Evolutionary conservation across 176 grass and related monocot species (phyloP).

Genomic region (Dactylis glomerata): DNA sequence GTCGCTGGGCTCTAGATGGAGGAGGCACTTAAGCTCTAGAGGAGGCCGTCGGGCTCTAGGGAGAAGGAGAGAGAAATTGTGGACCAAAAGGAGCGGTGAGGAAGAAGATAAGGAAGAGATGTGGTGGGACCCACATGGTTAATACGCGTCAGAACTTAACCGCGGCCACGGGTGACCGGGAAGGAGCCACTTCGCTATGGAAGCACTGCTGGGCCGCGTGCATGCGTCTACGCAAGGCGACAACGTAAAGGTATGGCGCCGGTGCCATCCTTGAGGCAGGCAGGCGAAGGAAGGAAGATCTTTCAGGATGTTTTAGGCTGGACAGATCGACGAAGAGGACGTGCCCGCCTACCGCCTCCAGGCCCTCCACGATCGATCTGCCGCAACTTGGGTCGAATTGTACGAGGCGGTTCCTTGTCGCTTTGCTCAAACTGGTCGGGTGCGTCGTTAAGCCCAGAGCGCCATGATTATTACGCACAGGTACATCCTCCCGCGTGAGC

Average conservation of each 20-base stretch:
- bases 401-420: background rate
- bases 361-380: background rate
- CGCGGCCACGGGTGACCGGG: no score
- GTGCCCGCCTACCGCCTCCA: background rate
- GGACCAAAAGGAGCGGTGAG: no score
- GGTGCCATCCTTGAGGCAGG: background rate
- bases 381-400: background rate
- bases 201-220: background rate
- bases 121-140: no score
- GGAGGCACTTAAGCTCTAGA: no score
- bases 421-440: background rate
- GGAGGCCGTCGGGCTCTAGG: no score
- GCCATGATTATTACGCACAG: background rate
- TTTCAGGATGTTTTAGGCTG: background rate
- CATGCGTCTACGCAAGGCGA: background rate
- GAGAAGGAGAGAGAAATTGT: no score
- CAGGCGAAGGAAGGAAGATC: no score
- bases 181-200: no score
- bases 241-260: background rate
- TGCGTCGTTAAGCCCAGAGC: background rate
- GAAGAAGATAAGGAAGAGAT: no score
- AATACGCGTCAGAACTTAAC: no score
- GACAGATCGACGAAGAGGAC: background rate
- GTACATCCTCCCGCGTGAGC: background rate
- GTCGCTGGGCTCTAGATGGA: no score